phyloP scores from a whole-genome alignment of 768 basidiomycete genomes.

The Daedalea quercina region DNA sequence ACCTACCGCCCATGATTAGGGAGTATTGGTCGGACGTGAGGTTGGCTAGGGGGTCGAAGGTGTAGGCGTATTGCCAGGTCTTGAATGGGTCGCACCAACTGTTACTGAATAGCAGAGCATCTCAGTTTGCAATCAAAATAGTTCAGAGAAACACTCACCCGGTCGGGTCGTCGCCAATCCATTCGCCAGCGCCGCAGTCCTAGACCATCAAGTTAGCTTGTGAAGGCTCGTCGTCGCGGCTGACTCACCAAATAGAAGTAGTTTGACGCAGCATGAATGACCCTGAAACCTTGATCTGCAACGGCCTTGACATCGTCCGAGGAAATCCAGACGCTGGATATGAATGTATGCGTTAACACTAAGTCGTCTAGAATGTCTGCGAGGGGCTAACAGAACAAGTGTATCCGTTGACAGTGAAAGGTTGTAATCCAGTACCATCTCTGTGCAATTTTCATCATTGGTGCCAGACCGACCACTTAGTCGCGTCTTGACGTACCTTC shows the following conservation, averaged over 20 bases:
- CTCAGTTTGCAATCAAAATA: not conserved
- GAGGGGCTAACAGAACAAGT: slow-evolving; percentile 42
- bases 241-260: slow-evolving; percentile 65
- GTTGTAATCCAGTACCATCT: slow-evolving; percentile 32
- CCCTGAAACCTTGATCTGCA: slow-evolving; percentile 47
- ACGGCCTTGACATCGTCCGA: slow-evolving; percentile 54
- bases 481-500: slow-evolving; percentile 23
- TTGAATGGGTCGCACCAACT: slow-evolving; percentile 82
- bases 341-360: not conserved
- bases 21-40: slow-evolving; percentile 38
- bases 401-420: slow-evolving; percentile 31
- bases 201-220: slow-evolving; percentile 8
- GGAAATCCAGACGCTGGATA: slow-evolving; percentile 63
- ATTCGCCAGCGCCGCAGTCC: slow-evolving; percentile 71
- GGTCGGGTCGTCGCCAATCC: slow-evolving; percentile 49
- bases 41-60: slow-evolving; percentile 63
- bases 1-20: slow-evolving; percentile 58
- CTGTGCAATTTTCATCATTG: not conserved
- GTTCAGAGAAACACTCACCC: slow-evolving; percentile 19
- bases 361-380: not conserved
- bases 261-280: slow-evolving; percentile 68
- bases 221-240: not conserved
- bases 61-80: slow-evolving; percentile 68
- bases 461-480: not conserved
- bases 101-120: slow-evolving; percentile 22